phyloP scores from a whole-genome alignment of 2,329 filamentous ascomycete genomes.

The Trematosphaeria pertusa region DNA sequence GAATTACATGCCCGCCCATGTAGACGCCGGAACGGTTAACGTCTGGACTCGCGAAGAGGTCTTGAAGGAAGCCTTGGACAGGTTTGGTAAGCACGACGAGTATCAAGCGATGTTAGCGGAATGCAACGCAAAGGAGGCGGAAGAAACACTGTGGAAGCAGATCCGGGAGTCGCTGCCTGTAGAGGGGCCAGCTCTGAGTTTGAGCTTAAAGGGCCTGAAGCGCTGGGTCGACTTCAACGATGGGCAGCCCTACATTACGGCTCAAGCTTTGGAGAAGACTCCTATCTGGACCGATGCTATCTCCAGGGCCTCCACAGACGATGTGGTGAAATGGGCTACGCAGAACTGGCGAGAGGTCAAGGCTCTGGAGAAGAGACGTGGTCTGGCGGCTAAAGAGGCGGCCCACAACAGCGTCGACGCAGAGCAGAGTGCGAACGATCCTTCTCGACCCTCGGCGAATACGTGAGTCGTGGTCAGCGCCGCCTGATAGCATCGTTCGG shows the following conservation, averaged over 20 bases:
- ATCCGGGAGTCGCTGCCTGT: conserved; percentile 50
- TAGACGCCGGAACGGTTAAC: conserved; percentile 41
- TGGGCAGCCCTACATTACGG: conserved; percentile 24
- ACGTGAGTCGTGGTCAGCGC: no score
- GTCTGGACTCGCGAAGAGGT: conserved; percentile 53
- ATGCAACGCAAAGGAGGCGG: conserved; percentile 48
- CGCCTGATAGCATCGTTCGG: no score
- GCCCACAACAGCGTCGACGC: conserved; percentile 10
- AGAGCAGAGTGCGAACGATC: neutral
- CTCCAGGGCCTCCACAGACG: conserved; percentile 11
- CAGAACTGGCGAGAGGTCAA: conserved; percentile 40
- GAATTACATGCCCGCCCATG: conserved; percentile 66
- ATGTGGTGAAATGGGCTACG: conserved; percentile 37
- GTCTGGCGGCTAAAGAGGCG: conserved; percentile 17
- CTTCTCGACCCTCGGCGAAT: no score
- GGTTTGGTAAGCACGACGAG: conserved; percentile 56
- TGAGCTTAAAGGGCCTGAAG: conserved; percentile 37
- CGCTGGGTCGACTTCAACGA: conserved; percentile 43
- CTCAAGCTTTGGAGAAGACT: conserved; percentile 23
- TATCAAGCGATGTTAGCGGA: conserved; percentile 53
- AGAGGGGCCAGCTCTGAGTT: conserved; percentile 30
- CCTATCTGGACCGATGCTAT: conserved; percentile 31
- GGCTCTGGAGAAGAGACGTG: conserved; percentile 35
- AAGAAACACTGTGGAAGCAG: conserved; percentile 51
- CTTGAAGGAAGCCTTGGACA: conserved; percentile 60